Evolutionary conservation across 73 alveolate genomes (phyloP), one percentile per base, ranked within the genome.

Genomic region (Paramecium caudatum): DNA sequence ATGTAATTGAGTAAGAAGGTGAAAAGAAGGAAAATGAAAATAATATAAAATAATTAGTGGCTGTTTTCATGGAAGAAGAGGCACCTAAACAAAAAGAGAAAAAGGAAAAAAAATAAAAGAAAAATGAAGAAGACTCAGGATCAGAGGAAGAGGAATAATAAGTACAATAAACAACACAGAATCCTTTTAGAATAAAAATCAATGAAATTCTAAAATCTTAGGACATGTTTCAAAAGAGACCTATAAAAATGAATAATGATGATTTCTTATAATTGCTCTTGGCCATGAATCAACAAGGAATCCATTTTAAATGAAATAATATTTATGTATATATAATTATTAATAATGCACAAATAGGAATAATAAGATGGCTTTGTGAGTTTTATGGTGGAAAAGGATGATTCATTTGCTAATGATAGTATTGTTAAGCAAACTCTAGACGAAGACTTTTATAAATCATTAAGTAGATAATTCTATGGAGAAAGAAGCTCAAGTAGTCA

Each of bases 401-500:
- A 70, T 70, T 70, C 68, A 0, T 6, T 1, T 0, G 10, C 15
- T 33, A 34, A 37, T 39, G 21, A 37, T 19, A 39, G 69, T 2
- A 21, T 19, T 41, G 16, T 8, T 10, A n/a, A 69, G 88, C 8
- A 37, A 41, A 23, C 17, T 7, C 36, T 41, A 39, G 34, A 74
- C 43, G 27, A 74, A 34, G 88, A 74, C 47, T 74, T 41, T 74
- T 74, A 41, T 45, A 74, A 43, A 74, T 43, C 36, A 45, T 45
- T 74, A 74, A 41, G 69, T 41, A 37, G 88, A 34, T 17, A 74
- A 74, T 74, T 74, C 19, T 74, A 74, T 74, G 88, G 88, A 8
- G 39, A 41, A 30, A 74, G 43, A 74, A 27, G n/a, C 17, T 34
- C 16, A 65, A 43, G 47, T 65, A 65, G n/a, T 33, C 30, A 2